Conservation (phyloP, 139 green algal species). For the Tetradesmus lagerheimii region DNA sequence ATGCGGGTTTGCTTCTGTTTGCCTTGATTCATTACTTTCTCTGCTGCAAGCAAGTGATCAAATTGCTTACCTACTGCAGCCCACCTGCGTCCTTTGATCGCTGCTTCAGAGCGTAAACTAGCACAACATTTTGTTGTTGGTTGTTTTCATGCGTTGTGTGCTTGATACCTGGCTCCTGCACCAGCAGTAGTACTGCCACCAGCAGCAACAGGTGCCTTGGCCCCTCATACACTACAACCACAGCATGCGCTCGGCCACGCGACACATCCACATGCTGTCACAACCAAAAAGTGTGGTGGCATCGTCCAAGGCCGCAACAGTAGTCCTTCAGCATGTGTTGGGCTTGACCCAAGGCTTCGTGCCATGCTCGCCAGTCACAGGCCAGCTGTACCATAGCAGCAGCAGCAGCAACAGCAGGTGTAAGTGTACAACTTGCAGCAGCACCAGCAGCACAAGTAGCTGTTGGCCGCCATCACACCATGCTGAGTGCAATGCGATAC, state of each 20-base stretch:
- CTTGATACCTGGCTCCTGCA: not conserved
- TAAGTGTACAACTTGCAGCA: not conserved
- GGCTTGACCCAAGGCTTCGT: not conserved
- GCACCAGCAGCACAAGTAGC: not conserved
- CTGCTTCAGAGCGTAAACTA: too few relatives aligned
- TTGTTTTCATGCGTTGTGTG: too few relatives aligned
- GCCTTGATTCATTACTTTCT: too few relatives aligned
- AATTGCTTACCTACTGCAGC: not conserved
- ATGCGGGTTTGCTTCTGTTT: too few relatives aligned
- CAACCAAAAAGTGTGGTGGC: not conserved
- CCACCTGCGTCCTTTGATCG: not conserved
- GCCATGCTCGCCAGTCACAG: not conserved
- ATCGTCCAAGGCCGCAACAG: not conserved
- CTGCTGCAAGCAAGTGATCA: not conserved
- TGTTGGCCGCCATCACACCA: not conserved
- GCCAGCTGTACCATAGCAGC: not conserved
- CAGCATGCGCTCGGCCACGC: not conserved
- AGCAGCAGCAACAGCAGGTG: conserved; percentile 11
- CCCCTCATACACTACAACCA: not conserved
- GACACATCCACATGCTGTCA: not conserved
- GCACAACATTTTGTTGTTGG: too few relatives aligned
- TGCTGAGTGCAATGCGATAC: not conserved
- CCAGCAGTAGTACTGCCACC: not conserved
- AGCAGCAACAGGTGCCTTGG: not conserved
- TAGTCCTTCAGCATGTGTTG: not conserved